Evolutionary conservation across 164 flowering plant species (phyloP).

Genomic region (Macadamia tetraphylla): DNA sequence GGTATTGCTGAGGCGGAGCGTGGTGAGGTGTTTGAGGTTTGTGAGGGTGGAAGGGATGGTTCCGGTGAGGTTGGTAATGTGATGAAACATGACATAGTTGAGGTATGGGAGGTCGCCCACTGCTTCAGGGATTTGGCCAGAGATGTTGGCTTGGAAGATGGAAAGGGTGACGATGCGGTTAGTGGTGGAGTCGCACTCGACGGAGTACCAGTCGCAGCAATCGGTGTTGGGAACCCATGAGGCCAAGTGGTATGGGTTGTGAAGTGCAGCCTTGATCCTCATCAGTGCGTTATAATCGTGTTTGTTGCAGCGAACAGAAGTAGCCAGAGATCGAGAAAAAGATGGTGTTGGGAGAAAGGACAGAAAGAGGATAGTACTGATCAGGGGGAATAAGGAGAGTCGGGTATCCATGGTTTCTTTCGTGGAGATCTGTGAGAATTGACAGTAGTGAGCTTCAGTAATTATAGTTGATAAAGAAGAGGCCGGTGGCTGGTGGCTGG

Average conservation of each 20-base stretch:
- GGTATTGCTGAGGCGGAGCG: constrained; percentile 37
- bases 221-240: constrained; percentile 49
- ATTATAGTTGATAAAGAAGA: too few species aligned
- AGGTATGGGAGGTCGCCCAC: constrained; percentile 65
- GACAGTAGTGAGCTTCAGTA: too few species aligned
- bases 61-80: constrained; percentile 58
- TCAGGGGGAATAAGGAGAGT: too few species aligned
- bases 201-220: constrained; percentile 62
- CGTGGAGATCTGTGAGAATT: too few species aligned
- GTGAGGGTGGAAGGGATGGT: constrained; percentile 46
- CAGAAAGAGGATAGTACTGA: too few species aligned
- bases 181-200: constrained; percentile 40
- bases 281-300: constrained; percentile 63
- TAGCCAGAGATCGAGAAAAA: background rate
- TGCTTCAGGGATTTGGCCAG: constrained; percentile 52
- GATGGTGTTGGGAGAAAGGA: background rate
- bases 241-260: constrained; percentile 55
- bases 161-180: constrained; percentile 49
- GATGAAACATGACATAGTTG: constrained; percentile 34
- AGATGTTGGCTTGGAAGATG: constrained; percentile 30
- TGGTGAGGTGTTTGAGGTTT: constrained; percentile 46
- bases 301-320: constrained; percentile 43
- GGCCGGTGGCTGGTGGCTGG: too few species aligned
- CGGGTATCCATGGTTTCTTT: too few species aligned
- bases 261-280: constrained; percentile 43